Percentiles rank a stretch among this genome's conserved stretches.
Evolutionary conservation across 2,329 filamentous ascomycete genomes (phyloP).

Genomic region (Verruconis gallopava): DNA sequence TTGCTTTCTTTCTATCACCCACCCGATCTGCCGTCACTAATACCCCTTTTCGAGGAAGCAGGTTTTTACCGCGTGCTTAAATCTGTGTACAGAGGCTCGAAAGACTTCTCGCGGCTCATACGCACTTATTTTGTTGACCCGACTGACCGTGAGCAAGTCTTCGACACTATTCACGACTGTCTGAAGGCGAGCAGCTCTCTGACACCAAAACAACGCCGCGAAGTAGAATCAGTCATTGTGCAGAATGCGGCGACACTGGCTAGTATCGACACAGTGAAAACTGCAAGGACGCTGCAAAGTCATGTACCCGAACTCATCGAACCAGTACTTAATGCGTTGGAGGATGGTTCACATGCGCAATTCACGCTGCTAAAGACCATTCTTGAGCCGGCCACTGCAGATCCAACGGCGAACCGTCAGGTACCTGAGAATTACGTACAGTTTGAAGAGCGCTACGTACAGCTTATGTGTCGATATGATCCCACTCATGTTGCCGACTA

Average conservation of each 20-base stretch:
- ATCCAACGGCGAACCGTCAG: background rate
- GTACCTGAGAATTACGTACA: conserved; percentile 30
- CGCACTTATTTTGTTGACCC: conserved; percentile 75
- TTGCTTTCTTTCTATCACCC: conserved; percentile 87
- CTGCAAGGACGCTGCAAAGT: conserved; percentile 51
- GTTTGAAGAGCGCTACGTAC: conserved; percentile 73
- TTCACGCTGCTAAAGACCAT: conserved; percentile 66
- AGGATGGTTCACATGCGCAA: conserved; percentile 50
- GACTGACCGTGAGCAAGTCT: conserved; percentile 61
- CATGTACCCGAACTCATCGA: conserved; percentile 53
- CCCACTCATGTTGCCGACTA: conserved; percentile 75
- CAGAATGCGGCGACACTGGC: conserved; percentile 54
- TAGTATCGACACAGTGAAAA: conserved; percentile 49
- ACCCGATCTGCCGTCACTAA: conserved; percentile 60
- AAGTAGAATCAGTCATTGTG: conserved; percentile 55
- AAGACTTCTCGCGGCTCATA: conserved; percentile 65
- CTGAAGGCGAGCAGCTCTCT: conserved; percentile 52
- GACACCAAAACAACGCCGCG: conserved; percentile 55
- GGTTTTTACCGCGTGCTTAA: conserved; percentile 88
- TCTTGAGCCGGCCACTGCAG: conserved; percentile 45
- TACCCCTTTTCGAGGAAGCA: conserved; percentile 66
- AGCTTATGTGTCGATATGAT: conserved; percentile 80
- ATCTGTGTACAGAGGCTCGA: conserved; percentile 67
- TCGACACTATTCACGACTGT: conserved; percentile 66
- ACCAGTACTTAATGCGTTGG: conserved; percentile 49